phyloP scores from a whole-genome alignment of 108 stramenopile species.

The Ochromonas danica region DNA sequence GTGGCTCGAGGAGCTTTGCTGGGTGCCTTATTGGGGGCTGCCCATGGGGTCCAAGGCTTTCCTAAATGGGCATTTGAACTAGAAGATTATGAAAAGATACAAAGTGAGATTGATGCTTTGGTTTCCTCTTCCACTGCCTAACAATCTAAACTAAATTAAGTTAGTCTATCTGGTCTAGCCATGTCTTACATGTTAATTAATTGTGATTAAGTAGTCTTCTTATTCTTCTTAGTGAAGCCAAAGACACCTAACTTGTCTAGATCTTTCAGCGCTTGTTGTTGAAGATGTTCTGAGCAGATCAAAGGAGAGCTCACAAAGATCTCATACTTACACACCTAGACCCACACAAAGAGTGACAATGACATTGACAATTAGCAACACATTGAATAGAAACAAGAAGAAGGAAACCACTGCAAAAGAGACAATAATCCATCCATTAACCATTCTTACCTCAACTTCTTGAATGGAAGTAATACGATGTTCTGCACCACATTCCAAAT shows the following conservation, averaged over 20 bases:
- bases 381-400: too few species aligned
- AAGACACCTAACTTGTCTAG: not conserved
- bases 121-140: not conserved
- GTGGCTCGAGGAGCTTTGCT: conserved; percentile 73
- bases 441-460: too few species aligned
- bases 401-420: too few species aligned
- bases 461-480: too few species aligned
- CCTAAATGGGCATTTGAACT: not conserved
- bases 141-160: not conserved
- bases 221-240: not conserved
- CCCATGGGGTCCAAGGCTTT: conserved; percentile 44
- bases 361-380: too few species aligned
- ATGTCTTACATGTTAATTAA: too few species aligned
- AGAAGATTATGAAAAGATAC: not conserved
- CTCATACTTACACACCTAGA: not conserved
- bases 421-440: too few species aligned
- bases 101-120: not conserved
- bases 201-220: too few species aligned
- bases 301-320: not conserved
- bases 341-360: too few species aligned
- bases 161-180: not conserved
- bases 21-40: conserved; percentile 74
- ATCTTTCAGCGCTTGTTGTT: not conserved
- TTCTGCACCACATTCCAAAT: too few species aligned
- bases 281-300: not conserved